Conservation (phyloP, 2,329 filamentous ascomycete genomes). For the Acephala macrosclerotiorum region DNA sequence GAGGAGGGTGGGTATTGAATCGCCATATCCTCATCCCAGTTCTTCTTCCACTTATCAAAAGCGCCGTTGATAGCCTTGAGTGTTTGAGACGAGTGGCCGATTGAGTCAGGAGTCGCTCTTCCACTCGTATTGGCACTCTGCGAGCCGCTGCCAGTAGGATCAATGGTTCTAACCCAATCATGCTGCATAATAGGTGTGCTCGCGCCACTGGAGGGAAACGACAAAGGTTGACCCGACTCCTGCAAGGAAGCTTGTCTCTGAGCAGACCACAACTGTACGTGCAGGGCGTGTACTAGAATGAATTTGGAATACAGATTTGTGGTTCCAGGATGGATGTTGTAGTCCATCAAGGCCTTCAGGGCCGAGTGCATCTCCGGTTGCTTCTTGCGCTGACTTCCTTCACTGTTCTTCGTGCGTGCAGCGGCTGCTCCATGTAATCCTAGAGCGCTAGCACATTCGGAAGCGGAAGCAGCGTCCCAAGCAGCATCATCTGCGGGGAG, state of each 20-base stretch:
- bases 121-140: constrained; percentile 55
- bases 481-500: constrained; percentile 76
- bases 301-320: constrained; percentile 80
- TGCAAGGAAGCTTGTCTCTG: constrained; percentile 52
- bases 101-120: constrained; percentile 53
- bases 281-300: constrained; percentile 73
- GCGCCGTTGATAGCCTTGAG: constrained; percentile 59
- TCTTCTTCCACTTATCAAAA: constrained; percentile 75
- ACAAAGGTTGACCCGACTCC: constrained; percentile 33
- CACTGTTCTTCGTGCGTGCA: constrained; percentile 63
- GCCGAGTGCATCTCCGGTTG: constrained; percentile 71
- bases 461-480: constrained; percentile 69
- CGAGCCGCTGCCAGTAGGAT: constrained; percentile 50
- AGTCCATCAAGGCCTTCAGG: constrained; percentile 66
- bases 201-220: constrained; percentile 50
- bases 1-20: constrained; percentile 67
- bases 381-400: constrained; percentile 67
- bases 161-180: constrained; percentile 60
- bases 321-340: constrained; percentile 65
- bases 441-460: constrained; percentile 70
- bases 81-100: constrained; percentile 45
- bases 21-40: constrained; percentile 75
- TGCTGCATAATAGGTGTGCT: constrained; percentile 64
- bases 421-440: constrained; percentile 65
- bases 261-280: constrained; percentile 64